Conservation (phyloP, 163 green algal species). For the Volvox carteri region DNA sequence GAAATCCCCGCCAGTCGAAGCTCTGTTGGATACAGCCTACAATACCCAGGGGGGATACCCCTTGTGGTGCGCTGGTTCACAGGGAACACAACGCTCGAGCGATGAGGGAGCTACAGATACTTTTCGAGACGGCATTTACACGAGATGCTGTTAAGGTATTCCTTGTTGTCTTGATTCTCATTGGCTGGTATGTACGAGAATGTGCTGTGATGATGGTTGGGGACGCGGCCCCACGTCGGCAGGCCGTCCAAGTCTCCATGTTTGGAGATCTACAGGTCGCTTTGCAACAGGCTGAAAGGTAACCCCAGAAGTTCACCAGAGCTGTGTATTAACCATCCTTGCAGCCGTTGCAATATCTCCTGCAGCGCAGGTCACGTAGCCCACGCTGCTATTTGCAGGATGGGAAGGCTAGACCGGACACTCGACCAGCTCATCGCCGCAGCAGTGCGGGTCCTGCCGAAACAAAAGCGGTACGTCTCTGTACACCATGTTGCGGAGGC, state of each 20-base stretch:
- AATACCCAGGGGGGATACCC: too few species aligned
- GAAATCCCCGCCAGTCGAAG: background rate
- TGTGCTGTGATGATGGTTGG: too few species aligned
- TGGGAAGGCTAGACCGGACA: background rate
- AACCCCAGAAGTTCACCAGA: too few species aligned
- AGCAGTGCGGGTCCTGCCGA: conserved; percentile 11
- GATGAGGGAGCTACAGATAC: background rate
- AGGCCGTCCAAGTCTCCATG: conserved; percentile 51
- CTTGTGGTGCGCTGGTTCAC: background rate
- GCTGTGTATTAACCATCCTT: too few species aligned
- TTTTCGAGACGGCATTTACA: conserved; percentile 6
- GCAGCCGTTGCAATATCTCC: too few species aligned
- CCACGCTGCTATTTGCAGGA: too few species aligned
- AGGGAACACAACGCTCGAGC: conserved; percentile 52
- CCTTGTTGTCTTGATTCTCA: too few species aligned
- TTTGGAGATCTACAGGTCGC: background rate
- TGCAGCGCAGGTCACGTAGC: too few species aligned
- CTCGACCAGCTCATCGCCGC: conserved; percentile 16
- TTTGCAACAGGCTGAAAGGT: conserved; percentile 33
- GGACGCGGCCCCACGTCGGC: too few species aligned
- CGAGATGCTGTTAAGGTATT: conserved; percentile 12
- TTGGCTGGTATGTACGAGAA: too few species aligned
- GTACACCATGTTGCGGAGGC: too few species aligned
- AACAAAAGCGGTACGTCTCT: conserved; percentile 49
- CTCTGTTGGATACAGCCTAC: too few species aligned